phyloP scores from a whole-genome alignment of 192 early-diverging fungal species.

The Coemansia sp. region DNA sequence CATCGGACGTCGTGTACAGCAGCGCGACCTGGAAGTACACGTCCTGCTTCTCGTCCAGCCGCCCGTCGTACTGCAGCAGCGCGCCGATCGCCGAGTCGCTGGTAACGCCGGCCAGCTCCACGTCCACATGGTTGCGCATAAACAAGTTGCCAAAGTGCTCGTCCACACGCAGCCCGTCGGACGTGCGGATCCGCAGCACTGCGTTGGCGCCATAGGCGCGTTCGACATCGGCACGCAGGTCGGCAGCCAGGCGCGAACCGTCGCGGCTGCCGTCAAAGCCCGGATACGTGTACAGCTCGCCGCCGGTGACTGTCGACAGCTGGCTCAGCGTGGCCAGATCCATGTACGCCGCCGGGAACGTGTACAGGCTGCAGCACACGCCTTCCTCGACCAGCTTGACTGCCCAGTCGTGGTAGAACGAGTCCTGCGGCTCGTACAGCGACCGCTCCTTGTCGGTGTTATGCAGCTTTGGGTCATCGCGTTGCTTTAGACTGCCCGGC shows the following conservation, averaged over 20 bases:
- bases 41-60: slow-evolving; percentile 78
- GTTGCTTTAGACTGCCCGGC: slow-evolving; percentile 78
- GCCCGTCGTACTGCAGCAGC: slow-evolving; percentile 80
- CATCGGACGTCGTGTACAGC: slow-evolving; percentile 87
- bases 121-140: slow-evolving; percentile 87
- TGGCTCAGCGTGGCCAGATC: slow-evolving; percentile 82
- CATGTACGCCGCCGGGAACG: slow-evolving; percentile 85
- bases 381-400: slow-evolving; percentile 78
- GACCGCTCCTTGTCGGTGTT: slow-evolving; percentile 88
- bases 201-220: slow-evolving; percentile 85
- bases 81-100: slow-evolving; percentile 80
- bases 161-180: slow-evolving; percentile 77
- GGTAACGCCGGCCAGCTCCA: slow-evolving; percentile 88
- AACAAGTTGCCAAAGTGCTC: slow-evolving; percentile 94
- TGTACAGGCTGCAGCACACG: slow-evolving; percentile 81
- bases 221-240: slow-evolving; percentile 65
- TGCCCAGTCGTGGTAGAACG: slow-evolving; percentile 80
- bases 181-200: slow-evolving; percentile 82
- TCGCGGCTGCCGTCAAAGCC: slow-evolving; percentile 75
- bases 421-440: slow-evolving; percentile 81
- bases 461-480: slow-evolving; percentile 87
- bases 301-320: slow-evolving; percentile 81
- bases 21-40: slow-evolving; percentile 88
- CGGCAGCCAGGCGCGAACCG: slow-evolving; percentile 66
- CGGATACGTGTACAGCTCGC: slow-evolving; percentile 76